Evolutionary conservation across 2,329 filamentous ascomycete species (phyloP).

Genomic region (Dothistroma pini): DNA sequence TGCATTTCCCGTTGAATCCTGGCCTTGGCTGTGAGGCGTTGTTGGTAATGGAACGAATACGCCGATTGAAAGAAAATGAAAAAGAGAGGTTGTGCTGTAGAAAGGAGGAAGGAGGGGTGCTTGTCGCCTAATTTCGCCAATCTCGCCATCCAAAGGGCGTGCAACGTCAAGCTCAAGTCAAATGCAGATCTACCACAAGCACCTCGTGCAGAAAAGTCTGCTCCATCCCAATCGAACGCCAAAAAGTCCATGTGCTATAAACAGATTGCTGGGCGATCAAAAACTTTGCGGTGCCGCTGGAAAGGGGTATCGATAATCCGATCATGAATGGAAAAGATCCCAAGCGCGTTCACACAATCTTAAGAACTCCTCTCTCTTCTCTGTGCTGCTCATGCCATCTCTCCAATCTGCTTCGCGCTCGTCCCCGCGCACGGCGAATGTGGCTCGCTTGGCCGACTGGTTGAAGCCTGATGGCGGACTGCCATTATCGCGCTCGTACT

Average conservation of each 20-base stretch:
- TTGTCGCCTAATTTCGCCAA: background rate
- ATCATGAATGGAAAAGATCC: constrained; percentile 91
- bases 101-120: background rate
- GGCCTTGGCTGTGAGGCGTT: background rate
- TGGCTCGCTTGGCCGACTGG: constrained; percentile 57
- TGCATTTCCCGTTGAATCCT: background rate
- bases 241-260: constrained; percentile 11
- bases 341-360: constrained; percentile 82
- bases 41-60: background rate
- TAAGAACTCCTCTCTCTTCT: constrained; percentile 94
- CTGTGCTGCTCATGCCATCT: constrained; percentile 76
- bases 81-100: background rate
- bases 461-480: constrained; percentile 62
- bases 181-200: too few relatives aligned
- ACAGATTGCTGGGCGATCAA: background rate
- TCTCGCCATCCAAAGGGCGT: too few relatives aligned
- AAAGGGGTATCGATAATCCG: background rate
- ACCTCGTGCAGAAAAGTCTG: too few relatives aligned
- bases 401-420: constrained; percentile 45
- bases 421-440: constrained; percentile 28
- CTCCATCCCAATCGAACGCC: too few relatives aligned
- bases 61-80: background rate
- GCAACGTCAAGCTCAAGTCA: too few relatives aligned
- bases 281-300: background rate
- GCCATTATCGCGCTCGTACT: constrained; percentile 84